Base-by-base conservation (phyloP, 345 rosid genomes). In the Lumnitzera littorea region DNA sequence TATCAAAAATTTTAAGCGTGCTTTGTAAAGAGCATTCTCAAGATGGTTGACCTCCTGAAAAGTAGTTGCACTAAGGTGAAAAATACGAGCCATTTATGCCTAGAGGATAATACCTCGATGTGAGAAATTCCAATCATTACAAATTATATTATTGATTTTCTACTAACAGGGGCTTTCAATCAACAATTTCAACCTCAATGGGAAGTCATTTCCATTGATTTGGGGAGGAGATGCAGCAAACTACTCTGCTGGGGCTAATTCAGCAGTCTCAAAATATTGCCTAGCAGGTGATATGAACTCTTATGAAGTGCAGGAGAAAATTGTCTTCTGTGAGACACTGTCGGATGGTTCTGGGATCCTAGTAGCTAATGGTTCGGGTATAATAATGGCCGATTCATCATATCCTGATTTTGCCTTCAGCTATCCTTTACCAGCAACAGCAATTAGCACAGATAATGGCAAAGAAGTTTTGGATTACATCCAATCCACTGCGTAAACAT, bases 221-320 rank as follows among this genome's bases (percentile, higher is more conserved):
- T 70, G 74, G 72, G 78, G 72, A 54, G 78, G 81, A 56, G 64
- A 70, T 61, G 81, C 75, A 20, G 71, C 66, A 4, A 76, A 76
- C 54, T 76, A 61, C 61, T 71, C 76, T 2, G 62, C 68, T 15
- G 76, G 76, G 11, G 54, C 69, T 6, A 49, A 57, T 47, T 20
- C 51, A 4, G 63, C 58, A 8, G 15, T 65, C 25, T 60, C 71
- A 17, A 69, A 54, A n/a, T 54, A 12, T 20, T 76, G 80, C 61
- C 0, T 14, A 15, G 13, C 51, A 4, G 76, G 66, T n/a, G 13
- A 31, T 7, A 2, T 76, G 62, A 72, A 69, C 66, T 69, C 74
- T 2, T 51, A 58, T 36, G 43, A 55, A 59, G 69, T 51, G 24
- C 41, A 24, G 27, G 74, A 72, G 51, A 69, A 65, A 51, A 76